These are phyloP conservation scores for Cyberlindnera mrakii DNA, from an alignment of 805 yeast genomes.

Conservation along the genomic window DNA sequence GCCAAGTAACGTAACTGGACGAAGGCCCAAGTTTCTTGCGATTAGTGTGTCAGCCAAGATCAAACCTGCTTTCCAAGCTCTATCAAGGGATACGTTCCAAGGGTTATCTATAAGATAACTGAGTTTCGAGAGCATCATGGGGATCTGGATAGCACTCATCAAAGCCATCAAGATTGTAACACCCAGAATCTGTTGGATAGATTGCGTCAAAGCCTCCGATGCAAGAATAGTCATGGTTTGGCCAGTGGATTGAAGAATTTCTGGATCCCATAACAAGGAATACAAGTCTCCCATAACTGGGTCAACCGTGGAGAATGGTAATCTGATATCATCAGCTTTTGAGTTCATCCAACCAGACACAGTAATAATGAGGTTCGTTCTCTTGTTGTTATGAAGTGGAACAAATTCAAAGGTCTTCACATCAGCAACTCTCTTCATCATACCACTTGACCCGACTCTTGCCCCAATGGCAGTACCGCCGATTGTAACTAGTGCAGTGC, in stretches of 20 bases:
- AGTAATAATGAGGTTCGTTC: constrained; percentile 81
- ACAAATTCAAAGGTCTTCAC: constrained; percentile 91
- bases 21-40: constrained; percentile 79
- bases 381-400: constrained; percentile 85
- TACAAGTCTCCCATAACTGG: constrained; percentile 97
- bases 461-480: constrained; percentile 92
- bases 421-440: constrained; percentile 81
- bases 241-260: constrained; percentile 92
- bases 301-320: constrained; percentile 94
- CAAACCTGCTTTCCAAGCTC: constrained; percentile 96
- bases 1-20: constrained; percentile 91
- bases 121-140: constrained; percentile 84
- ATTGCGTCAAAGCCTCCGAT: constrained; percentile 85
- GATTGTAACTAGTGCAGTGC: constrained; percentile 89
- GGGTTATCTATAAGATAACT: constrained; percentile 92
- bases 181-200: constrained; percentile 92
- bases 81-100: constrained; percentile 93
- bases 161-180: constrained; percentile 83
- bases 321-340: constrained; percentile 87
- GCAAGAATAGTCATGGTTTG: constrained; percentile 93
- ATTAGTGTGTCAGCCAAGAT: constrained; percentile 87
- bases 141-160: constrained; percentile 89
- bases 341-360: constrained; percentile 98
- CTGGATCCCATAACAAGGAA: constrained; percentile 96
- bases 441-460: constrained; percentile 78